These are phyloP conservation scores for Saccharomyces hybrid DNA, from an alignment of 1,139 yeast species.

Conservation along the genomic window DNA sequence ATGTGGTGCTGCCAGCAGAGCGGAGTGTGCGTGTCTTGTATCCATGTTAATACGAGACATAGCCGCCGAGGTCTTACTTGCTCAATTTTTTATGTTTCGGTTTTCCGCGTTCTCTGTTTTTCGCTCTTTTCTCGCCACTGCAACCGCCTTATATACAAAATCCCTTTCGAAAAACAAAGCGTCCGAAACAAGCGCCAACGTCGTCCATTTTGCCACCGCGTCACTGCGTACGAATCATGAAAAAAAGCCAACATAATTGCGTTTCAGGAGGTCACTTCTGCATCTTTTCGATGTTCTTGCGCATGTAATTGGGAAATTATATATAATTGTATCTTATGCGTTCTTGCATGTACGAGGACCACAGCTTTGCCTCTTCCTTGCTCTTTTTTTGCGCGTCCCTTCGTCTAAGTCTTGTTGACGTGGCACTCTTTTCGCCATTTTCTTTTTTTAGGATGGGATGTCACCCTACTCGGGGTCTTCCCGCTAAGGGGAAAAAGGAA, in stretches of 20 bases:
- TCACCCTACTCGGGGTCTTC: not conserved
- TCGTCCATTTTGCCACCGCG: not conserved
- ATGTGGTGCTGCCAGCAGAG: not conserved
- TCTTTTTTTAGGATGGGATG: not conserved
- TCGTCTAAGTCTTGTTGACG: not conserved
- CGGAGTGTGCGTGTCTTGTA: not conserved
- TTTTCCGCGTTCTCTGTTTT: not conserved
- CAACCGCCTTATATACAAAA: not conserved
- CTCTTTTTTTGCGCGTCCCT: not conserved
- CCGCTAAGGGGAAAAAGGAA: not conserved
- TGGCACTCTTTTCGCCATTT: not conserved
- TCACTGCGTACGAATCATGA: not conserved
- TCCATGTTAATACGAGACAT: not conserved
- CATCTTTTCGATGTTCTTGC: not conserved
- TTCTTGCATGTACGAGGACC: no score
- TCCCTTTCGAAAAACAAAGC: not conserved
- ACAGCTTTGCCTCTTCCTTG: not conserved
- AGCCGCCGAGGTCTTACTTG: not conserved
- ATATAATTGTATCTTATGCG: no score
- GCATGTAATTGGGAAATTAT: not conserved
- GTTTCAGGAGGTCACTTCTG: not conserved
- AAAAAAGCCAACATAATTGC: not conserved
- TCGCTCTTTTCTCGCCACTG: not conserved
- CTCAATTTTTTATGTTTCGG: not conserved
- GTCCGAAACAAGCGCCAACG: constrained; percentile 1